These are phyloP conservation scores for Fusarium sororula DNA, from an alignment of 2,329 filamentous ascomycete species.

Conservation along the genomic window DNA sequence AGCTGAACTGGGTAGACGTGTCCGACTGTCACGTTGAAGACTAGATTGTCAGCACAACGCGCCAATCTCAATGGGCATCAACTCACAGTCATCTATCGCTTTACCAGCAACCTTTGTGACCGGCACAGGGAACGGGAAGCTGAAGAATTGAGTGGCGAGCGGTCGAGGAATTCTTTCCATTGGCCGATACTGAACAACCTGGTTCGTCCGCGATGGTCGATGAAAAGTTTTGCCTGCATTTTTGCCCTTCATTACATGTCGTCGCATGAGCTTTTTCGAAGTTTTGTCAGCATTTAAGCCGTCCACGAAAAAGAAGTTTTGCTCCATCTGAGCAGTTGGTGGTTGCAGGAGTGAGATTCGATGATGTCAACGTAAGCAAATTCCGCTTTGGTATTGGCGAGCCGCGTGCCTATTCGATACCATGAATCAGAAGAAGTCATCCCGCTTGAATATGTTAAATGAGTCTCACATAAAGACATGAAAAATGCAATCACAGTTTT, in stretches of 20 bases:
- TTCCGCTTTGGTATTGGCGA: not conserved
- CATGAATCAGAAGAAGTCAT: too few species aligned
- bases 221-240: slow-evolving; percentile 12
- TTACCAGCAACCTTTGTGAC: not conserved
- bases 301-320: slow-evolving; percentile 7
- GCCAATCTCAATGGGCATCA: rapidly evolving
- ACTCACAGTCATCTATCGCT: slow-evolving; percentile 9
- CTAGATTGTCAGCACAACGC: not conserved
- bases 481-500: too few species aligned
- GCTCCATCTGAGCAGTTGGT: not conserved
- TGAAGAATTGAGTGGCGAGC: not conserved
- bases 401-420: not conserved
- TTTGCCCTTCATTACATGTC: slow-evolving; percentile 16
- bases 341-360: not conserved
- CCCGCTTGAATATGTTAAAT: too few species aligned
- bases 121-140: not conserved
- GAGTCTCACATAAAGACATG: too few species aligned
- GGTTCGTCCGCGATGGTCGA: not conserved
- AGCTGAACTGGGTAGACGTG: slow-evolving; percentile 2
- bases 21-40: not conserved
- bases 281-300: not conserved
- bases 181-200: not conserved
- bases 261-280: slow-evolving; percentile 9
- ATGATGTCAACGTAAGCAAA: not conserved
- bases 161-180: slow-evolving; percentile 1